Percentiles rank a stretch among this genome's conserved stretches.
These are phyloP conservation scores for Sisymbrium altissimum DNA, from an alignment of 345 rosid genomes.

Conservation along the genomic window DNA sequence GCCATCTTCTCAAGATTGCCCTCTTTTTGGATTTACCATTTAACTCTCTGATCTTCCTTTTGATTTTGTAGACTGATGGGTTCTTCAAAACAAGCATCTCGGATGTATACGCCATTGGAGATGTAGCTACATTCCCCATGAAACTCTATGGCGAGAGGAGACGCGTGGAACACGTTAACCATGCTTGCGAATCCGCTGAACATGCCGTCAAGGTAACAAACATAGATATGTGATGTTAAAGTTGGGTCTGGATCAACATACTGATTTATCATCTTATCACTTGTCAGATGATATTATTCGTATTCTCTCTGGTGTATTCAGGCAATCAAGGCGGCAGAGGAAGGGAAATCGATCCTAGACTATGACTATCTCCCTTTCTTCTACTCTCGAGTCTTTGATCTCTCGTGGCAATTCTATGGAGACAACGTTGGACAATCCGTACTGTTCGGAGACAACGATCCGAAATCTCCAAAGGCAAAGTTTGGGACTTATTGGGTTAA, in stretches of 20 bases:
- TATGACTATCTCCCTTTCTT: constrained; percentile 45
- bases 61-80: constrained; percentile 27
- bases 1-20: background rate
- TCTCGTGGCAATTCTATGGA: constrained; percentile 93
- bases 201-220: constrained; percentile 66
- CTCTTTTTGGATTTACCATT: background rate
- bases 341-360: constrained; percentile 47
- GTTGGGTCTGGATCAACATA: background rate
- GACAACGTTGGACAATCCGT: constrained; percentile 54
- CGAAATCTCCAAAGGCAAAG: constrained; percentile 52
- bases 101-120: constrained; percentile 66
- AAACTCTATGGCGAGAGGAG: constrained; percentile 45
- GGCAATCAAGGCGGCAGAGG: constrained; percentile 68
- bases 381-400: constrained; percentile 33
- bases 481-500: constrained; percentile 90
- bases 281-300: background rate
- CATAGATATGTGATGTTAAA: background rate
- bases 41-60: background rate
- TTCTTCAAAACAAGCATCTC: constrained; percentile 23
- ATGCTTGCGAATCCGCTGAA: constrained; percentile 87
- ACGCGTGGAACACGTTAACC: constrained; percentile 83
- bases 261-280: background rate
- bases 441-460: constrained; percentile 63
- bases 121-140: constrained; percentile 64
- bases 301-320: constrained; percentile 6